Evolutionary conservation across 176 grass and related monocot genomes (phyloP), one percentile per base, ranked within the genome.

Genomic region (Hsuehochloa calcarea): DNA sequence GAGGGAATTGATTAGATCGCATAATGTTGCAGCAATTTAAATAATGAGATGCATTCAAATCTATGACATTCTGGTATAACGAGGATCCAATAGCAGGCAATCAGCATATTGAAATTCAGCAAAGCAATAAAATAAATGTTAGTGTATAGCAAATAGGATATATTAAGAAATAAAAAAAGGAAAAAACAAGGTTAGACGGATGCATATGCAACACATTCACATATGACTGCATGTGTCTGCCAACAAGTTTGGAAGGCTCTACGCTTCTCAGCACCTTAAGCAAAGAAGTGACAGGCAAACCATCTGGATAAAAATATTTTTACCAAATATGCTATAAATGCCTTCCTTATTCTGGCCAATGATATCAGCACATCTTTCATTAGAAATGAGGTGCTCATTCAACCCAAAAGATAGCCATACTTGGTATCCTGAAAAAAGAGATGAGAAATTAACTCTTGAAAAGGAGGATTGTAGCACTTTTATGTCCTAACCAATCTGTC

Each of bases 291-390:
- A 77, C 15, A 29, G 68, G 54, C 0, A 82, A 59, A 51, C 23
- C 6, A 84, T 43, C n/a, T 11, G 0, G 65, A 68, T 27, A 61
- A 62, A 50, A 8, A 35, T 50, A 31, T 70, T 79, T 37, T 89
- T 92, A 98, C 91, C 91, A 86, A 94, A 90, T 85, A 98, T 92
- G 88, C 93, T 98, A 77, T 92, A 98, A 80, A 98, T 10, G 23
- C 96, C 91, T 85, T 98, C 96, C 69, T 95, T 98, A 83, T 98
- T 98, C 82, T 94, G 89, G 84, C 93, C 93, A 65, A 95, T 89
- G 72, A 98, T 84, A 86, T 85, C 80, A 79, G 76, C 51, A 26
- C 40, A 85, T 85, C 91, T 98, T 93, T 94, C 84, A 88, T 87
- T 88, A 74, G 96, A 94, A 80, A 88, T 89, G 84, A 95, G 90